Evolutionary conservation across 2,329 filamentous ascomycete species (phyloP).

Genomic region (Aspergillus caelatus): DNA sequence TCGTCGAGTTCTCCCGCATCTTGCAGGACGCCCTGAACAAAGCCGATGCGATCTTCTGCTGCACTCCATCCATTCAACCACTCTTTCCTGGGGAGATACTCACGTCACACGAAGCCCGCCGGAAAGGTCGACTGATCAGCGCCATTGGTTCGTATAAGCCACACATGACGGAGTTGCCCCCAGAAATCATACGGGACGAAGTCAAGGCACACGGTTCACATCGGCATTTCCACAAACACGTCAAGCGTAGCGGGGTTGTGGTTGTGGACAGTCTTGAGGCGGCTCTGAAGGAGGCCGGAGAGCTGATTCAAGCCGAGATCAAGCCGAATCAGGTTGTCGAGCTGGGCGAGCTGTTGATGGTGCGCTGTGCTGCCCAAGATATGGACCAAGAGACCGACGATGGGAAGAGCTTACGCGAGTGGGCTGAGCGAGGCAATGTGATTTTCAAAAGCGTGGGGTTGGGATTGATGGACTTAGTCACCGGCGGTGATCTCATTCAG

Average conservation of each 20-base stretch:
- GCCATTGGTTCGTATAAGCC: conserved; percentile 59
- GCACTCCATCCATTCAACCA: conserved; percentile 73
- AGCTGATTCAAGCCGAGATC: conserved; percentile 78
- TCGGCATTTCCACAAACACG: conserved; percentile 54
- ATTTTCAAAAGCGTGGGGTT: conserved; percentile 72
- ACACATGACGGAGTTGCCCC: conserved; percentile 81
- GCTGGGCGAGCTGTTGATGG: conserved; percentile 76
- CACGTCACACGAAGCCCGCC: conserved; percentile 58
- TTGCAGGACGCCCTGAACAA: conserved; percentile 69
- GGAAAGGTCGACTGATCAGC: conserved; percentile 48
- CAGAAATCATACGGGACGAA: conserved; percentile 70
- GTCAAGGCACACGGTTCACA: conserved; percentile 51
- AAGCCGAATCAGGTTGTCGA: conserved; percentile 78
- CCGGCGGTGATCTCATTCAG: conserved; percentile 60
- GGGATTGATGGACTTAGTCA: conserved; percentile 69
- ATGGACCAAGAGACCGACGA: conserved; percentile 38
- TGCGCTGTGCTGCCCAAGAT: conserved; percentile 55
- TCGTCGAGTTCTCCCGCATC: conserved; percentile 69
- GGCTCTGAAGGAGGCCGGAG: conserved; percentile 80
- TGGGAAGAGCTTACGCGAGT: conserved; percentile 55
- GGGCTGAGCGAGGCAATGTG: conserved; percentile 65
- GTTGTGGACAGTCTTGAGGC: conserved; percentile 73
- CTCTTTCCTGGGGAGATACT: conserved; percentile 76
- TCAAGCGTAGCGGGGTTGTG: conserved; percentile 61
- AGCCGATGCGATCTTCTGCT: conserved; percentile 84